These are phyloP conservation scores for Backusella westeae DNA, from an alignment of 192 early-diverging fungal genomes.

Conservation along the genomic window DNA sequence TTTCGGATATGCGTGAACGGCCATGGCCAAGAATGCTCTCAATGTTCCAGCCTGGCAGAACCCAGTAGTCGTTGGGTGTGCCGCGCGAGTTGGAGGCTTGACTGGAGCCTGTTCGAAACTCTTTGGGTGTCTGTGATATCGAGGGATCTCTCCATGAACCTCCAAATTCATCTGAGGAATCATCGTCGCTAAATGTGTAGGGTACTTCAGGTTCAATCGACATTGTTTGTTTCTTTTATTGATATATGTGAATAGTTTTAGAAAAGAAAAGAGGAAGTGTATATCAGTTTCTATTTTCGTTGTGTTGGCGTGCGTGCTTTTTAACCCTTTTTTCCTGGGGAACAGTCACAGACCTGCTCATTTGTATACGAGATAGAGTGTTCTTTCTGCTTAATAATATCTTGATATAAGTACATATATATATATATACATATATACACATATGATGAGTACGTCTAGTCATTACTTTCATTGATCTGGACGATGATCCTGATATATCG, in stretches of 20 bases:
- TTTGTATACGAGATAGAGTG: too few relatives aligned
- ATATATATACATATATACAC: too few relatives aligned
- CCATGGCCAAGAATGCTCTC: slow-evolving; percentile 19
- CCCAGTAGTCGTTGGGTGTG: slow-evolving; percentile 37
- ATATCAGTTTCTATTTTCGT: too few relatives aligned
- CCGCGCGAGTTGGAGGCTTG: not conserved
- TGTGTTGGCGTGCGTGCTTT: too few relatives aligned
- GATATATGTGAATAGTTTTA: not conserved
- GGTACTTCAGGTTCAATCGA: slow-evolving; percentile 25
- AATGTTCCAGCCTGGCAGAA: slow-evolving; percentile 18
- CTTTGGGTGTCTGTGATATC: not conserved
- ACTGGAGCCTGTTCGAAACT: not conserved
- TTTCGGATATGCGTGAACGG: slow-evolving; percentile 16
- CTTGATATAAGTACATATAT: too few relatives aligned
- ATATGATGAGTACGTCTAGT: too few relatives aligned
- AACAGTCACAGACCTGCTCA: too few relatives aligned
- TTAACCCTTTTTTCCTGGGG: too few relatives aligned
- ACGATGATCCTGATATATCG: too few relatives aligned
- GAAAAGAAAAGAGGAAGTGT: not conserved
- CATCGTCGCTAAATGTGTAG: not conserved
- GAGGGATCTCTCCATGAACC: not conserved
- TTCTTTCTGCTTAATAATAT: too few relatives aligned
- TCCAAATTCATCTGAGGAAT: not conserved
- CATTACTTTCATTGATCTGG: too few relatives aligned
- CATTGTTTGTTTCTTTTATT: not conserved